Evolutionary conservation across 208 protist genomes (phyloP), one percentile per base, ranked within the genome.

Genomic region (Leishmania major): DNA sequence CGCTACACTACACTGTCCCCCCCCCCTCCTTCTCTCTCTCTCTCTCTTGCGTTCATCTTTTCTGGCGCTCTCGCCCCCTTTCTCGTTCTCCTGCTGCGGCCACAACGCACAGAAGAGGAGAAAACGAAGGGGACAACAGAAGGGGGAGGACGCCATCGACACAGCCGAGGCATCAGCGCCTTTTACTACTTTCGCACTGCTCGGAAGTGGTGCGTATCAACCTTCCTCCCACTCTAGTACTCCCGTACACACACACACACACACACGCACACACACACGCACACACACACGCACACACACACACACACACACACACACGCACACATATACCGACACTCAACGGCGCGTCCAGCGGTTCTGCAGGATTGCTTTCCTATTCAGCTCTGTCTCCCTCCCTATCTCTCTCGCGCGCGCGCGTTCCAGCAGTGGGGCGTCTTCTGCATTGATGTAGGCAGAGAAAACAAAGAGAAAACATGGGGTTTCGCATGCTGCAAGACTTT

Each of bases 401-500:
- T 71, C 66, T 28, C 19, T 11, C 11, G 55, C 69, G 2, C n/a
- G 0, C 45, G 49, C 28, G 31, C 40, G 6, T 3, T 15, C 31
- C 6, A 25, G 35, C 40, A 22, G 11, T 77, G 28, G 15, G 47
- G 28, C 45, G 51, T 62, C 22, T 57, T n/a, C 51, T 28, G 1
- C 13, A 28, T 10, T 43, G 22, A 49, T 66, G n/a, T 77, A 37
- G 59, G 8, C 13, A 40, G 49, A 0, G 22, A 25, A 70, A 60
- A n/a, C 40, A 60, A 40, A 43, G 47, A 15, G 19, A n/a, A 47
- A n/a, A 47, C 35, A 91, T 86, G 88, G 67, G 72, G 1, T 62
- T 91, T 57, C 89, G 89, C 57, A 96, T 95, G 93, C 80, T 95
- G 31, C 84, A 84, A 3, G 93, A 96, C 79, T 95, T 94, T 71